A percentile compares a stretch with the other conserved stretches of the same genome.
Evolutionary conservation across 768 basidiomycete genomes (phyloP).

Genomic region (Scleroderma bovista): DNA sequence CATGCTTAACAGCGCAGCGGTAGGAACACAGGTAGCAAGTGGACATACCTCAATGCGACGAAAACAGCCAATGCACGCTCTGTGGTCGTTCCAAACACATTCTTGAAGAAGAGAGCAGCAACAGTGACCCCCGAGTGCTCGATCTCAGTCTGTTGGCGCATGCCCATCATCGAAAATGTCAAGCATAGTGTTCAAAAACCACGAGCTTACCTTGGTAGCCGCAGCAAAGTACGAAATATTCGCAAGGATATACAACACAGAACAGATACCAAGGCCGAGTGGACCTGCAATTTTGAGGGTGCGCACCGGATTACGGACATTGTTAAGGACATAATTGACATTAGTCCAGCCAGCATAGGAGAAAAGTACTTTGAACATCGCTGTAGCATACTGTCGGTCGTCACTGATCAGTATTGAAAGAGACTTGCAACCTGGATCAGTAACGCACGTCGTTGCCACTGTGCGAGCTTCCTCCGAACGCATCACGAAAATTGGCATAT

Average conservation of each 20-base stretch:
- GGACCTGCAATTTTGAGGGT: constrained; percentile 61
- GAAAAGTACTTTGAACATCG: constrained; percentile 52
- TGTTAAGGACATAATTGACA: constrained; percentile 55
- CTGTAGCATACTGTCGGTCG: constrained; percentile 48
- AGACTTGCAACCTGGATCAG: not conserved
- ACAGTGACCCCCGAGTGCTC: constrained; percentile 46
- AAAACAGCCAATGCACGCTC: constrained; percentile 53
- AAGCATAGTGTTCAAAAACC: not conserved
- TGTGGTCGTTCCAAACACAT: constrained; percentile 50
- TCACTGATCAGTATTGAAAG: not conserved
- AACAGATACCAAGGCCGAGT: constrained; percentile 50
- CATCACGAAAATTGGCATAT: constrained; percentile 49
- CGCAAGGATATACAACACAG: constrained; percentile 47
- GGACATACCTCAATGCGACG: constrained; percentile 47
- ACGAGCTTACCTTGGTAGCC: constrained; percentile 15
- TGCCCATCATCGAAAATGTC: too few relatives aligned
- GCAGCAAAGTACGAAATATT: constrained; percentile 54
- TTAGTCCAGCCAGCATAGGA: constrained; percentile 49
- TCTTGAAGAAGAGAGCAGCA: constrained; percentile 52
- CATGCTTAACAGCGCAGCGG: not conserved
- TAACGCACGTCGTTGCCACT: constrained; percentile 42
- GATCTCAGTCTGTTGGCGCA: constrained; percentile 38
- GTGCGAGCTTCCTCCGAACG: constrained; percentile 51
- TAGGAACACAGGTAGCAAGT: not conserved
- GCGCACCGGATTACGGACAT: constrained; percentile 52